Conservation (phyloP, 1,284 basidiomycete genomes). For the Pyrrhoderma noxium region DNA sequence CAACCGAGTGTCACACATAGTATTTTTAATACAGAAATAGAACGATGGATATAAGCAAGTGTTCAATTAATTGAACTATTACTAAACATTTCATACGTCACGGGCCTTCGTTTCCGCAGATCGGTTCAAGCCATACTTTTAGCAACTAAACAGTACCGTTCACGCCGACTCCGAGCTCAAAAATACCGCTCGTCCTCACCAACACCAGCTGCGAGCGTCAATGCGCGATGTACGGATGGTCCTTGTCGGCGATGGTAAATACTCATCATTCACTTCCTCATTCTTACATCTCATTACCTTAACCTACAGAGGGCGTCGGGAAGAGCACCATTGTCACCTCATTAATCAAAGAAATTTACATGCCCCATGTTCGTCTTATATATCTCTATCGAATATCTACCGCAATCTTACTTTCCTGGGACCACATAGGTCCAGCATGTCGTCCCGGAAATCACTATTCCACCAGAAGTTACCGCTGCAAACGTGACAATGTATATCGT, state of each 20-base stretch:
- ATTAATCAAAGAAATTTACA: conserved; percentile 91
- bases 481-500: conserved; percentile 95
- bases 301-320: conserved; percentile 73
- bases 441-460: conserved; percentile 93
- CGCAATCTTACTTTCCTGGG: conserved; percentile 1
- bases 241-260: conserved; percentile 18
- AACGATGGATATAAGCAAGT: too few species aligned
- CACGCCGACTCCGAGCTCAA: too few species aligned
- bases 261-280: background rate
- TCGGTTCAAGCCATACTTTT: too few species aligned
- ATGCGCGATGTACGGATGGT: conserved; percentile 19
- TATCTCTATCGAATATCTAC: conserved; percentile 5
- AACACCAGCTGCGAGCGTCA: background rate
- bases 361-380: conserved; percentile 63
- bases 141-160: too few species aligned
- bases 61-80: too few species aligned
- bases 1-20: too few species aligned
- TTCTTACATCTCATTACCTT: background rate
- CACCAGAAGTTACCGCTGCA: conserved; percentile 91
- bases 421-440: conserved; percentile 72
- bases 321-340: conserved; percentile 95
- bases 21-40: too few species aligned
- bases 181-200: too few species aligned
- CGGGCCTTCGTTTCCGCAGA: too few species aligned
- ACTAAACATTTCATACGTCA: too few species aligned